A percentile compares a stretch with the other conserved stretches of the same genome.
Evolutionary conservation across 352 stramenopile species (phyloP).

Genomic region (Phytophthora brassicae): DNA sequence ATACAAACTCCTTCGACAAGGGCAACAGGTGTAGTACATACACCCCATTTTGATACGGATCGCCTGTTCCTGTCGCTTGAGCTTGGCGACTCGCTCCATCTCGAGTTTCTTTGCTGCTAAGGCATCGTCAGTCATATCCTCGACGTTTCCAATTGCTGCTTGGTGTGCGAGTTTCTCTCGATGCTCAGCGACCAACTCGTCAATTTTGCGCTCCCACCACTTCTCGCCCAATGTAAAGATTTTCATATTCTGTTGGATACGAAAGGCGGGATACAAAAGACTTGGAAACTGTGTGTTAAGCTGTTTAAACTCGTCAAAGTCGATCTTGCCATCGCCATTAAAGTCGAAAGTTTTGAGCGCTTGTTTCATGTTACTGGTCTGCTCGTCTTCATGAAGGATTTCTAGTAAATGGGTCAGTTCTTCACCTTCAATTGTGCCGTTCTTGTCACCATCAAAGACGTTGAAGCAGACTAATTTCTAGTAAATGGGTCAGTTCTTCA

Average conservation of each 20-base stretch:
- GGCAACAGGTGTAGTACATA: constrained; percentile 65
- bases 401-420: constrained; percentile 67
- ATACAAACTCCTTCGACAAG: constrained; percentile 58
- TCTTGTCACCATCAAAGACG: constrained; percentile 71
- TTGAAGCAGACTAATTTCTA: constrained; percentile 86
- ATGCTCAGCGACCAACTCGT: constrained; percentile 50
- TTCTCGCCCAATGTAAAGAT: constrained; percentile 61
- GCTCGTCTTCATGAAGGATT: constrained; percentile 63
- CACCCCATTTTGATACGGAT: constrained; percentile 70
- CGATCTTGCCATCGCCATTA: constrained; percentile 70
- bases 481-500: constrained; percentile 54
- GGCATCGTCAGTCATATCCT: constrained; percentile 36
- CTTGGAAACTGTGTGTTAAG: constrained; percentile 66
- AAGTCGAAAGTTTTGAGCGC: constrained; percentile 69
- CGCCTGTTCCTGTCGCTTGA: constrained; percentile 60
- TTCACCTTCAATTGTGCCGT: constrained; percentile 69
- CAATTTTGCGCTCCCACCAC: constrained; percentile 68
- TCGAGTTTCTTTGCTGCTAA: constrained; percentile 34
- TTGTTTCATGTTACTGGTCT: constrained; percentile 71
- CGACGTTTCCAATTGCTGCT: constrained; percentile 26
- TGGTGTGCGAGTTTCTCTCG: constrained; percentile 42
- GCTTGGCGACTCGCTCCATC: constrained; percentile 29
- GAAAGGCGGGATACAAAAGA: constrained; percentile 67
- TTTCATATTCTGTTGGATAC: constrained; percentile 77
- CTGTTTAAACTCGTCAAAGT: constrained; percentile 71